Base-by-base conservation (phyloP, 805 yeast species). In the Lipomyces japonicus region DNA sequence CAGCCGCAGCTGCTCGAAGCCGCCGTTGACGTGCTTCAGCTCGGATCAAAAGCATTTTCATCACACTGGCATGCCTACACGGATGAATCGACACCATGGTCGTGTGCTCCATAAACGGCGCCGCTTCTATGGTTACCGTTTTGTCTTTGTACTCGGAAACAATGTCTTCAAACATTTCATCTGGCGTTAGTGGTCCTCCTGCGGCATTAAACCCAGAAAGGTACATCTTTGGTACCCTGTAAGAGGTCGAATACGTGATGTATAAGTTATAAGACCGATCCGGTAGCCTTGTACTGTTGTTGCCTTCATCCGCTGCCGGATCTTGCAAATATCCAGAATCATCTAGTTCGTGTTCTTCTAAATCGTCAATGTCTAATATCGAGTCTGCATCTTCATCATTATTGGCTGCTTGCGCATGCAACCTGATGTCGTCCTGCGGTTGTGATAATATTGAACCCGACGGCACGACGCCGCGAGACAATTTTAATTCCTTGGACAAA, bases 161-260 rank as follows among this genome's bases (percentile, higher is more conserved):
- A 40, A 93, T 88, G 67, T 93, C 98, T 64, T 91, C 95, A 69
- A 90, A 89, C 97, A 93, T 93, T 62, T 85, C 83, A 30, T 80
- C 75, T 1, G 97, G 96, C 28, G 85, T 73, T 35, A 93, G 71
- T 1, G 97, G 98, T 14, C 81, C 75, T 0, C 98, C 97, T 53
- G 84, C 79, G 9, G 81, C 74, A 63, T 80, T 82, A 71, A 80
- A 93, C 0, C 98, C 98, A 12, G 87, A 88, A 37, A 93, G 71
- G 63, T 89, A 93, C 77, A 95, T 75, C 71, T 93, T 89, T 25
- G 98, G 98, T 3, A 93, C 98, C 39, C 97, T 76, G 65, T 93
- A 93, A 0, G 96, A 85, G 0, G 98, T 91, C 9, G 96, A 87
- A 67, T 93, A 93, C 2, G 95, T 80, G 61, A 93, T 89, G 71